Conservation (phyloP, 2,329 filamentous ascomycete species). For the Mariannaea elegans region DNA sequence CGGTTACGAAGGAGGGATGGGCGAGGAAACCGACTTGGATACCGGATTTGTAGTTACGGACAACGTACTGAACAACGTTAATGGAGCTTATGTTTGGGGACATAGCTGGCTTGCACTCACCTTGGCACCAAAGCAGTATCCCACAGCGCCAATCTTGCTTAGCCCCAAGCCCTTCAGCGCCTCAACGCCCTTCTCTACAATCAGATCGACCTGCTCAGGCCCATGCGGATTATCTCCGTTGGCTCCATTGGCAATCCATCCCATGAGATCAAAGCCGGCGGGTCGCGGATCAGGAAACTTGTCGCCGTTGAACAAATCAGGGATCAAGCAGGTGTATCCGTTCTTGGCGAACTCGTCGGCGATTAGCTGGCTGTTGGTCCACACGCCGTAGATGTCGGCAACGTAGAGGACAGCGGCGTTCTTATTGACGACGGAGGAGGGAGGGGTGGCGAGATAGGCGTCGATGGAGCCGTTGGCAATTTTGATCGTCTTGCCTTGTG, state of each 20-base stretch:
- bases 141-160: conserved; percentile 63
- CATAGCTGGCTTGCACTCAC: conserved; percentile 46
- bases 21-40: conserved; percentile 69
- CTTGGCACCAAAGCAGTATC: conserved; percentile 74
- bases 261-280: conserved; percentile 42
- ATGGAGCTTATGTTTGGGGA: not conserved
- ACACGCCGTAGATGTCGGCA: conserved; percentile 51
- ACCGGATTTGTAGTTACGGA: conserved; percentile 67
- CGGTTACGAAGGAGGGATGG: conserved; percentile 69
- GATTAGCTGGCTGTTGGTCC: conserved; percentile 51
- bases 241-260: conserved; percentile 51
- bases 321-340: conserved; percentile 50
- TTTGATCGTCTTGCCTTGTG: conserved; percentile 57
- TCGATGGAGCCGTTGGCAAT: conserved; percentile 53
- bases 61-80: conserved; percentile 64
- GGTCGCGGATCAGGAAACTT: conserved; percentile 38
- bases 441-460: conserved; percentile 61
- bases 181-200: conserved; percentile 55
- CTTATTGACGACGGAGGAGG: conserved; percentile 38
- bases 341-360: conserved; percentile 51
- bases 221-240: conserved; percentile 58
- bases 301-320: conserved; percentile 52
- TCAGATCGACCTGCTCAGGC: conserved; percentile 44
- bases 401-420: conserved; percentile 47
- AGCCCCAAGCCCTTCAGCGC: conserved; percentile 63